Base-by-base conservation (phyloP, 2,329 filamentous ascomycete species). In the Verticillium klebahnii region DNA sequence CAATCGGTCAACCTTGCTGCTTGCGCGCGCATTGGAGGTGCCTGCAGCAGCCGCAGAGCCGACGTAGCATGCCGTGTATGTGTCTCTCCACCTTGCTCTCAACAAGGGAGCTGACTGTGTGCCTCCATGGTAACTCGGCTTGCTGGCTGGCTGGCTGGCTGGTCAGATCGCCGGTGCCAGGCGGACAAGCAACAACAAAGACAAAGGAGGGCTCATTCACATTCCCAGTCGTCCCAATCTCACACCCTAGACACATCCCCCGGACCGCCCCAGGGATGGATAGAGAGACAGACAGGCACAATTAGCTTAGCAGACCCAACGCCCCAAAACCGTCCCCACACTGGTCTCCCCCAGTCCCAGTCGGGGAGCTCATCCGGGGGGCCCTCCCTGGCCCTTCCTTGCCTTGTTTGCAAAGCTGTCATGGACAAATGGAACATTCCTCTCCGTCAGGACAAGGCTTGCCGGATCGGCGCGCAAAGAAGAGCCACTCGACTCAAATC, bases 361-460 rank as follows among this genome's bases (percentile, higher is more conserved):
- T 52, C 45, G 45, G 57, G 57, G 57, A 50, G 57, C 57, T 40
- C 57, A 50, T 58, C 57, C 57, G 57, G 37, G 37, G 39, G n/a
- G 8, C 45, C n/a, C 19, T 19, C 23, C 39, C 57, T 40, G 32
- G 57, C 39, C 39, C 52, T 29, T 29, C 39, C 17, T 45, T 31
- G 36, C 56, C 56, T 37, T 58, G 57, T 50, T 50, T 58, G 25
- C 57, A 31, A 58, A 37, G 37, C 57, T 58, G 57, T 58, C 57
- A 58, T 50, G 57, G 37, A 45, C 57, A 45, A 25, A 58, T 58
- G 57, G 57, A 58, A 58, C 39, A 58, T 58, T 58, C 57, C 45
- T 58, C 23, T 58, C 57, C 37, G 23, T 58, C 34, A 52, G n/a
- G 45, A 52, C 45, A 23, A 52, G 45, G 45, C 45, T 52, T 52